Evolutionary conservation across 1,284 basidiomycete species (phyloP).

Genomic region (Austroboletus novae-zelandiae): DNA sequence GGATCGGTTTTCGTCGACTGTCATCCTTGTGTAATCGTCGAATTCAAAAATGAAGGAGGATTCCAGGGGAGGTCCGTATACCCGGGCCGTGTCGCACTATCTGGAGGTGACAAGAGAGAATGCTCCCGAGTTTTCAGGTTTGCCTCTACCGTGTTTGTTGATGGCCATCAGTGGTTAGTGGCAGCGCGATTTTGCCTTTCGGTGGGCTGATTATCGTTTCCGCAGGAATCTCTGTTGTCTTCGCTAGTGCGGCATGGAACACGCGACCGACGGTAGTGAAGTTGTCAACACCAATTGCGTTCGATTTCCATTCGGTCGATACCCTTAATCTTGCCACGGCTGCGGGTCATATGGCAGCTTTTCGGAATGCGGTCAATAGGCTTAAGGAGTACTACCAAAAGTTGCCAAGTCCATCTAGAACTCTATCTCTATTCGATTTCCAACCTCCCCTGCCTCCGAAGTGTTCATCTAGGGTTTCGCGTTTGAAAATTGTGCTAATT

Average conservation of each 20-base stretch:
- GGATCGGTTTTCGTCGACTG: neutral
- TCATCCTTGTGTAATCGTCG: neutral
- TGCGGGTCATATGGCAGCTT: slow-evolving; percentile 7
- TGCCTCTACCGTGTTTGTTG: neutral
- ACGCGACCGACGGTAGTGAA: neutral
- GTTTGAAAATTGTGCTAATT: too few species aligned
- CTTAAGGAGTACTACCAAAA: slow-evolving; percentile 2
- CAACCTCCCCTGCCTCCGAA: too few species aligned
- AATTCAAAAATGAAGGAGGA: neutral
- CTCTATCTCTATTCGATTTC: too few species aligned
- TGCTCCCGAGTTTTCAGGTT: neutral
- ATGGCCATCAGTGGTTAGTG: neutral
- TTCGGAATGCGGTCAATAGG: neutral
- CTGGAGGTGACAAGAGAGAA: neutral
- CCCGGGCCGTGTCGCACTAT: neutral
- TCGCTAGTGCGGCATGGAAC: slow-evolving; percentile 6
- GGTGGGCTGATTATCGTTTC: neutral
- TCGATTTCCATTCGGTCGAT: too few species aligned
- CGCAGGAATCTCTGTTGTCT: neutral
- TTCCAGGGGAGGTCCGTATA: too few species aligned
- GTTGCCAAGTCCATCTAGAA: neutral
- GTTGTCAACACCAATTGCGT: neutral
- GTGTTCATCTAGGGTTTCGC: too few species aligned
- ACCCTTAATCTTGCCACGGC: neutral
- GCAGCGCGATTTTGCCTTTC: too few species aligned